phyloP scores from a whole-genome alignment of 2,329 filamentous ascomycete genomes.

The Torrubiella hemipterigena region DNA sequence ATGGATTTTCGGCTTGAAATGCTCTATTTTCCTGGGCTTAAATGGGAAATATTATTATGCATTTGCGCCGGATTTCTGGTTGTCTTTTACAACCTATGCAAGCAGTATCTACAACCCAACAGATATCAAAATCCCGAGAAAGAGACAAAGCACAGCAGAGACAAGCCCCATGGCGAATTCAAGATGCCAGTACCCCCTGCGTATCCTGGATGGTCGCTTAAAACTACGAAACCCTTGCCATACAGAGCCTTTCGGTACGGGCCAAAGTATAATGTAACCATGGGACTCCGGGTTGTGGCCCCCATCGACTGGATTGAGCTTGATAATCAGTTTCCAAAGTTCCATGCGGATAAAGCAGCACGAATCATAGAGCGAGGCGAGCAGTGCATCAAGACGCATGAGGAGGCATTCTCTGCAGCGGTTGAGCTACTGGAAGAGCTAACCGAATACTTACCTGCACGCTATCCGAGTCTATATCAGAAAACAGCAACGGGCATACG shows the following conservation, averaged over 20 bases:
- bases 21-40: too few relatives aligned
- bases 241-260: slow-evolving; percentile 72
- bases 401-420: slow-evolving; percentile 59
- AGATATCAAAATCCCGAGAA: too few relatives aligned
- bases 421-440: slow-evolving; percentile 69
- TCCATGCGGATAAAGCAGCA: slow-evolving; percentile 56
- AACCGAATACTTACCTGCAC: slow-evolving; percentile 54
- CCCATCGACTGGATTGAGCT: slow-evolving; percentile 75
- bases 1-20: too few relatives aligned
- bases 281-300: slow-evolving; percentile 61
- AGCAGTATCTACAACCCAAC: too few relatives aligned
- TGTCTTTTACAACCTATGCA: too few relatives aligned
- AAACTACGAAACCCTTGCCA: slow-evolving; percentile 58
- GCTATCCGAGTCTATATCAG: slow-evolving; percentile 62
- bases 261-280: slow-evolving; percentile 63
- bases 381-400: slow-evolving; percentile 58
- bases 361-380: slow-evolving; percentile 54
- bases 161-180: slow-evolving; percentile 37
- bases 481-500: slow-evolving; percentile 53
- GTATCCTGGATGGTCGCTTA: slow-evolving; percentile 57
- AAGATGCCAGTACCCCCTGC: slow-evolving; percentile 45
- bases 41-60: too few relatives aligned
- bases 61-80: too few relatives aligned
- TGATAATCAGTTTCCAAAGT: slow-evolving; percentile 66
- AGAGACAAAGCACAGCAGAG: too few relatives aligned